These are phyloP conservation scores for Solanum chacoense DNA, from an alignment of 305 asterid genomes.

Conservation along the genomic window DNA sequence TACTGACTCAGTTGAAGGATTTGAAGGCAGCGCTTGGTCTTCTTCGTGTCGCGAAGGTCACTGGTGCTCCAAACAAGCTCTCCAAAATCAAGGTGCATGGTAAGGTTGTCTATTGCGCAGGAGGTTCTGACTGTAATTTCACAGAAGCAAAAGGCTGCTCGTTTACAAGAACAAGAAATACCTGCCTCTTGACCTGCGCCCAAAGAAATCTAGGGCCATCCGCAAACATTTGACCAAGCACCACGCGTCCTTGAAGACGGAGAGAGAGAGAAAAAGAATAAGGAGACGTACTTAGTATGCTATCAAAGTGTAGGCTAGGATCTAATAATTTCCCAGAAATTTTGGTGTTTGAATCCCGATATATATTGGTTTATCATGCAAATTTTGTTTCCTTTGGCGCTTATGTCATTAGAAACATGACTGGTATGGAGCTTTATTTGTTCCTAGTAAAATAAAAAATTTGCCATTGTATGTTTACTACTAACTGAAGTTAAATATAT, in stretches of 20 bases:
- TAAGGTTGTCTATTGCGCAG: slow-evolving; percentile 19
- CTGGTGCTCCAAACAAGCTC: slow-evolving; percentile 25
- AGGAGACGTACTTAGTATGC: no score
- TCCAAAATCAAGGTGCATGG: slow-evolving; percentile 20
- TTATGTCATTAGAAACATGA: no score
- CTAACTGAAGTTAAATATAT: neutral
- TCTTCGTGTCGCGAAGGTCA: slow-evolving; percentile 22
- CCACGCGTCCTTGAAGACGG: slow-evolving; percentile 1
- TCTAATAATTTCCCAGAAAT: no score
- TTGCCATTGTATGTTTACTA: neutral
- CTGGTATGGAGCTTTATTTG: no score
- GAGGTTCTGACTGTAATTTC: slow-evolving; percentile 15
- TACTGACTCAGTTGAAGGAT: slow-evolving; percentile 17
- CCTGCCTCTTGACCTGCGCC: slow-evolving; percentile 18
- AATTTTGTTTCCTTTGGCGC: no score
- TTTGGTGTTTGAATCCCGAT: no score
- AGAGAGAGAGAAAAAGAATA: no score
- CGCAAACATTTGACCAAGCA: slow-evolving; percentile 18
- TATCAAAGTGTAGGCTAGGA: no score
- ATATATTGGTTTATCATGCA: no score
- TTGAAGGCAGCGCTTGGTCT: slow-evolving; percentile 18
- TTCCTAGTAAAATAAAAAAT: no score
- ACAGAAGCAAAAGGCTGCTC: slow-evolving; percentile 17
- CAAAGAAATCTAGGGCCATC: slow-evolving; percentile 17
- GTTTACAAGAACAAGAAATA: slow-evolving; percentile 20